Base-by-base conservation (phyloP, 768 basidiomycete genomes). In the Thelephora ganbajun region DNA sequence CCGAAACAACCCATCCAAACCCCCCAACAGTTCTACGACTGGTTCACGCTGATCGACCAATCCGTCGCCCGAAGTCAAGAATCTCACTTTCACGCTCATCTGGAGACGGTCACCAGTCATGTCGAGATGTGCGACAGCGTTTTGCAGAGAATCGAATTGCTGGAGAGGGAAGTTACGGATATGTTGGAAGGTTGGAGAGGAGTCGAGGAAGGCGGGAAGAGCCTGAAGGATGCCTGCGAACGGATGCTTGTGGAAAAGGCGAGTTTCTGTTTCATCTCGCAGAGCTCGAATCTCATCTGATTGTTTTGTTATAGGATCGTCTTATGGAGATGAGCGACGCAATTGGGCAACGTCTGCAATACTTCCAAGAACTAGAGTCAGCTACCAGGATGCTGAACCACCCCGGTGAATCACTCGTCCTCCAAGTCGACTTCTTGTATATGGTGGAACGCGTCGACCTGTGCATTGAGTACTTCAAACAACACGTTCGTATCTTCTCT, bases 401-500 rank as follows among this genome's bases (percentile, higher is more conserved):
- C 56, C 93, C 94, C 2, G 92, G 91, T 23, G 89, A 93, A 51
- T 80, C 85, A 0, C 75, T 97, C 18, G 94, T 98, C 47, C 73
- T 94, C 9, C 79, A 90, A 53, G 77, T 82, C 0, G 92, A 93
- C 57, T 98, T 98, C 61, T 63, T 98, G 48, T 87, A 90, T 56
- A 94, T 94, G 91, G 88, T 98, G 34, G 91, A 94, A 56, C 77
- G 91, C 6, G 81, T 98, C 30, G 93, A 96, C 56, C 82, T 92
- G 36, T 97, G 94, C 59, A 83, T 98, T 43, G 86, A 88, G 45
- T 98, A 87, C 59, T 67, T 99, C 26, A 82, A 82, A 59, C 70
- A 71, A 11, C 89, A 96, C 63, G 93, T 93, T 67, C 19, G 30
- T 33, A 13, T 5, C 18, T 6, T 18, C 23, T 18, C 2, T 13